Base-by-base conservation (phyloP, 768 basidiomycete genomes). In the Amanita rimosa region DNA sequence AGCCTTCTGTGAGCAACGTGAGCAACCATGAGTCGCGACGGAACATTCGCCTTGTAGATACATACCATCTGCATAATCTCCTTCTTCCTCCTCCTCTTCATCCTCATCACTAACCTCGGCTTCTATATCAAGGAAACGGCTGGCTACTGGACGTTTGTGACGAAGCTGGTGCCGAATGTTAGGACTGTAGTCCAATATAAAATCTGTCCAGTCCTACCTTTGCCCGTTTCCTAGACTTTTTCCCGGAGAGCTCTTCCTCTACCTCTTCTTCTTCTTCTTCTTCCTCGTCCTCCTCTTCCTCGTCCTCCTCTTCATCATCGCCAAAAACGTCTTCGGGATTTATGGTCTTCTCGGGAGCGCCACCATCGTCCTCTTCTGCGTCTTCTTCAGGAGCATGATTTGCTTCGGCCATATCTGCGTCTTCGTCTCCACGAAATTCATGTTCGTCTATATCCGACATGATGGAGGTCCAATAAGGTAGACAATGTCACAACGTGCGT, bases 21-120 rank as follows among this genome's bases (percentile, higher is more conserved):
- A 51, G 33, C 45, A 53, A 10, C 58, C 42, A 46, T 45, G 14
- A 53, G 35, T 35, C 47, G 44, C 24, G 42, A 34, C 42, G 29
- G 36, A 46, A 46, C 31, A 6, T 40, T 51, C 24, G 10, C 19
- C 39, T n/a, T 33, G 19, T 24, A 11, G 37, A 44, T 35, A 59
- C 73, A 14, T 39, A 75, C 73, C 75, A 55, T 70, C 66, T 9
- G 72, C 85, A 51, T 74, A 76, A 47, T 89, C 88, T 16, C 86
- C 73, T 7, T 71, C 85, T 3, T 87, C 90, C 16, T 95, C 92
- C 2, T 86, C 85, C 21, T 97, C 96, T 31, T 96, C 95, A 3
- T 97, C 96, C 16, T 98, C 96, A 26, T 96, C 93, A 56, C 92
- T 92, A 16, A 95, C 94, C 62, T 92, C 91, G 48, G 92, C 93